Conservation (phyloP, 169 alveolate species). For the Eimeria acervulina region DNA sequence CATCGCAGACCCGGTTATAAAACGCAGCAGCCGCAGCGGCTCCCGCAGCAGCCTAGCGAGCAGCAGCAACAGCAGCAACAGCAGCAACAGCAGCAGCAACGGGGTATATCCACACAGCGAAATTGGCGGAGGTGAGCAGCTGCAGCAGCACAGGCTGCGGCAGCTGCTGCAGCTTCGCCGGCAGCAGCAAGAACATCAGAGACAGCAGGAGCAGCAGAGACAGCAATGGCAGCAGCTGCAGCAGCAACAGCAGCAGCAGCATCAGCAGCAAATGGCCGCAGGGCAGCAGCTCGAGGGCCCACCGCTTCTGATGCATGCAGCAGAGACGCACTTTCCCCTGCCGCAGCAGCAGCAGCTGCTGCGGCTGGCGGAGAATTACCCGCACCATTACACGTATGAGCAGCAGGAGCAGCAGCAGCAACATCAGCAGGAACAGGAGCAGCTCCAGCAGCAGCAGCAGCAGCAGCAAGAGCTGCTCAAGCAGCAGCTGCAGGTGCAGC, state of each 20-base stretch:
- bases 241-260: slow-evolving; percentile 49
- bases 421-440: background rate
- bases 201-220: slow-evolving; percentile 12
- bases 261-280: too few relatives aligned
- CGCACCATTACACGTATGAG: background rate
- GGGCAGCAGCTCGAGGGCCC: background rate
- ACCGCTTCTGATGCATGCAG: background rate
- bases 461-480: background rate
- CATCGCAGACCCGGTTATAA: background rate
- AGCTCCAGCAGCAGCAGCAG: slow-evolving; percentile 34
- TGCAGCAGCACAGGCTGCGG: too few relatives aligned
- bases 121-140: background rate
- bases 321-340: background rate
- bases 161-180: background rate
- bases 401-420: slow-evolving; percentile 15
- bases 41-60: background rate
- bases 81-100: slow-evolving; percentile 36
- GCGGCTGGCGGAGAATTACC: background rate
- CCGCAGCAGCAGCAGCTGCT: slow-evolving; percentile 17
- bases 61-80: slow-evolving; percentile 8
- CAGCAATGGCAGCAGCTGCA: slow-evolving; percentile 22
- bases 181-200: slow-evolving; percentile 39
- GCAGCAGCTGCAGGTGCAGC: slow-evolving; percentile 47
- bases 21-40: slow-evolving; percentile 23
- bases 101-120: background rate